Evolutionary conservation across 1,284 basidiomycete species (phyloP).

Genomic region (Testicularia cyperi): DNA sequence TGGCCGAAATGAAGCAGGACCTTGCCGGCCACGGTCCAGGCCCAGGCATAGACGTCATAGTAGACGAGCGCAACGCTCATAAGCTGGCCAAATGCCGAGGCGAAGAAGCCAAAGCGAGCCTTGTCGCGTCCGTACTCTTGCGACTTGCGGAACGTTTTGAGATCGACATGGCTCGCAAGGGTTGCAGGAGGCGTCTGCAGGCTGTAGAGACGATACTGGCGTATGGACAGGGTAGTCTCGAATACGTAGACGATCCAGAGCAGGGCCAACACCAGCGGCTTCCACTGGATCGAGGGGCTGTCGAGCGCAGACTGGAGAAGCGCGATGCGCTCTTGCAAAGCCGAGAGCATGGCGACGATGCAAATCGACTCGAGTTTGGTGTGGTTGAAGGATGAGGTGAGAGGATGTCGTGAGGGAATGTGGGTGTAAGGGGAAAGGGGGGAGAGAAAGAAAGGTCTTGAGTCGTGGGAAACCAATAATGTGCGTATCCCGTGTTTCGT

Average conservation of each 20-base stretch:
- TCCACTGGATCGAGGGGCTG: conserved; percentile 68
- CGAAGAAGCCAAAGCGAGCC: conserved; percentile 77
- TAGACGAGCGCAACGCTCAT: conserved; percentile 74
- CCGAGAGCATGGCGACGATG: conserved; percentile 15
- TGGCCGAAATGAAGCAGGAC: conserved; percentile 52
- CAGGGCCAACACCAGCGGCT: conserved; percentile 71
- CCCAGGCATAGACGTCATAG: conserved; percentile 75
- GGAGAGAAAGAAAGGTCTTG: no score
- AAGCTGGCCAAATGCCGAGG: conserved; percentile 72
- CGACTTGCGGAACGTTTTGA: conserved; percentile 79
- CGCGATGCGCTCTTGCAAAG: conserved; percentile 19
- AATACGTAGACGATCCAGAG: conserved; percentile 79
- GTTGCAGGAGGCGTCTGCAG: conserved; percentile 75
- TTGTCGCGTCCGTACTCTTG: conserved; percentile 90
- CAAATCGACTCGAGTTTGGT: no score
- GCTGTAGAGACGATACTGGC: conserved; percentile 81
- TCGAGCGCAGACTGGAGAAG: conserved; percentile 42
- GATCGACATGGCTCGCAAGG: conserved; percentile 72
- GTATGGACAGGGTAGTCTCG: conserved; percentile 80
- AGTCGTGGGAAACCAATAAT: no score
- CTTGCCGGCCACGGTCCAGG: conserved; percentile 70
- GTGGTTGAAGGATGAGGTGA: no score
- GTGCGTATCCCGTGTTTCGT: no score
- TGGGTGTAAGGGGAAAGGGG: no score
- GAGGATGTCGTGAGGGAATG: no score